These are phyloP conservation scores for Sedum album DNA, from an alignment of 164 flowering plant species.

Conservation along the genomic window DNA sequence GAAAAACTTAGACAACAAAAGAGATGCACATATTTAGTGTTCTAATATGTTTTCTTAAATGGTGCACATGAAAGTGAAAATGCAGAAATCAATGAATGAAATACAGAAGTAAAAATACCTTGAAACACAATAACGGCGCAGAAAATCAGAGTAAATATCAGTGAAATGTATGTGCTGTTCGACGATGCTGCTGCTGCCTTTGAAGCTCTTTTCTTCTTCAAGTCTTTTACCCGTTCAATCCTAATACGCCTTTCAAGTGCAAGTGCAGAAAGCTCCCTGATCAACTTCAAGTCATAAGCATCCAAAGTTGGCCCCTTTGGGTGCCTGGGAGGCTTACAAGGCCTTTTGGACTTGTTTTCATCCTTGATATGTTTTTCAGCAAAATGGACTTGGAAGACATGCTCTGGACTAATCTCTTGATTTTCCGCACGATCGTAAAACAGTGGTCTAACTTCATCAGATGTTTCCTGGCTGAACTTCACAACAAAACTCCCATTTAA, in stretches of 20 bases:
- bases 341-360: background rate
- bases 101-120: background rate
- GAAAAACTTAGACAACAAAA: no score
- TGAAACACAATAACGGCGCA: background rate
- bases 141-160: background rate
- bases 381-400: background rate
- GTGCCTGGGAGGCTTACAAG: background rate
- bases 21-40: no score
- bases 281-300: background rate
- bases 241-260: background rate
- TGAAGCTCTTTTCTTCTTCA: background rate
- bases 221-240: background rate
- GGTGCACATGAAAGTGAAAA: background rate
- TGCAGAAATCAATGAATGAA: background rate
- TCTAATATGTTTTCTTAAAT: no score
- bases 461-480: no score
- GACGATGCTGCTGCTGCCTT: background rate
- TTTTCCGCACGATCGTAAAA: no score
- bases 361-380: background rate
- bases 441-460: no score
- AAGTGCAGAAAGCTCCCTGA: background rate
- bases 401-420: background rate
- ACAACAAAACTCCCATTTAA: no score
- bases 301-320: background rate
- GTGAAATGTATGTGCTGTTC: background rate